These are phyloP conservation scores for Bassia scoparia DNA, from an alignment of 148 eudicot genomes.

Conservation along the genomic window DNA sequence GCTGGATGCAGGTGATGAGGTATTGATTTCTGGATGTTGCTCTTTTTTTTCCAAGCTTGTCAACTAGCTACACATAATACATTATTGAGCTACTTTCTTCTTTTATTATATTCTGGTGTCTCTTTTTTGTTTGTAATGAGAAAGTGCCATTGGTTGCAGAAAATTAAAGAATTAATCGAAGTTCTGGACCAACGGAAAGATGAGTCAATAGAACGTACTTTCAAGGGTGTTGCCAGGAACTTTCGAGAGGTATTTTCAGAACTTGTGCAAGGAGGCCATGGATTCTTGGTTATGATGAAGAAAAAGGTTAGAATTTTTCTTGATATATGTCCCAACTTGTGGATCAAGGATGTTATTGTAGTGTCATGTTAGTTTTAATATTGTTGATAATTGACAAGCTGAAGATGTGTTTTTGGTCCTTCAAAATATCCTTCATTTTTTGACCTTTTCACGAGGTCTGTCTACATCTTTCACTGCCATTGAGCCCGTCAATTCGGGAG, in stretches of 20 bases:
- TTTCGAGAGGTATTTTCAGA: constrained; percentile 97
- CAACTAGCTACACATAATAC: neutral
- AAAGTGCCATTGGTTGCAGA: constrained; percentile 44
- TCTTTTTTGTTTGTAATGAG: constrained; percentile 4
- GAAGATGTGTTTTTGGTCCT: neutral
- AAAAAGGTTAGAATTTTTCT: constrained; percentile 62
- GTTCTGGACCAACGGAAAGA: constrained; percentile 92
- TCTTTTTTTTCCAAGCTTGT: constrained; percentile 17
- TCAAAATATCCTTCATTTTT: no score
- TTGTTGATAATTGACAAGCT: neutral
- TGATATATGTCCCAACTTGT: neutral
- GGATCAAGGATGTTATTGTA: neutral
- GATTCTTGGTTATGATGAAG: constrained; percentile 93
- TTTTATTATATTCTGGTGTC: neutral
- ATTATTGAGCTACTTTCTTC: neutral
- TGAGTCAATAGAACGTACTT: constrained; percentile 97
- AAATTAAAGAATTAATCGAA: constrained; percentile 80
- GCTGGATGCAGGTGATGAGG: constrained; percentile 98
- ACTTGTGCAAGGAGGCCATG: constrained; percentile 98
- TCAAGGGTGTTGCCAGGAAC: constrained; percentile 97
- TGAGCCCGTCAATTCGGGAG: neutral
- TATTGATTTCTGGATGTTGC: constrained; percentile 23
- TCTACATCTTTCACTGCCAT: neutral
- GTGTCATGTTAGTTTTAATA: neutral
- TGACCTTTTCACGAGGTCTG: no score